phyloP scores from a whole-genome alignment of 75 land plant genomes.

The Larix kaempferi region DNA sequence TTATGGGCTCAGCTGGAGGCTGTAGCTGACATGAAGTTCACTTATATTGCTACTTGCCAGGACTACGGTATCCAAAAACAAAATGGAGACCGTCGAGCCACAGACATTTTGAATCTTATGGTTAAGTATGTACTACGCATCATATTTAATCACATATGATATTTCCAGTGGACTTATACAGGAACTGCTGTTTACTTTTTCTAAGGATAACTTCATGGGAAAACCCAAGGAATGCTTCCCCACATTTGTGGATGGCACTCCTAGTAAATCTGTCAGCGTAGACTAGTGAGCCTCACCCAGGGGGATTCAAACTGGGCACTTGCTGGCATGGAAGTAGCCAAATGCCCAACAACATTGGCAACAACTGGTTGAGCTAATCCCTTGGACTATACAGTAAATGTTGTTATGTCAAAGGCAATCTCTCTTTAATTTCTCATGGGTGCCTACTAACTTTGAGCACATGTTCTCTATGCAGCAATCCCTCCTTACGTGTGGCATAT shows the following conservation, averaged over 20 bases:
- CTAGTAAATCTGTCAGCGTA: too few species aligned
- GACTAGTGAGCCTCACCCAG: too few species aligned
- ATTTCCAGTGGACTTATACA: not conserved
- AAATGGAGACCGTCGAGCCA: conserved; percentile 77
- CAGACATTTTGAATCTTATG: conserved; percentile 94
- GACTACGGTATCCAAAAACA: conserved; percentile 95
- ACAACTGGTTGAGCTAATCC: not conserved
- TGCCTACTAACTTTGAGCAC: not conserved
- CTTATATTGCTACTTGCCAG: conserved; percentile 97
- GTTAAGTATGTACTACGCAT: conserved; percentile 60
- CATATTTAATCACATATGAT: not conserved
- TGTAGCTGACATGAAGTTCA: conserved; percentile 96
- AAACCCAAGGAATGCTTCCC: too few species aligned
- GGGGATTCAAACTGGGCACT: too few species aligned
- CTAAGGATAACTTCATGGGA: not conserved
- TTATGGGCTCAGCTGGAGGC: conserved; percentile 80
- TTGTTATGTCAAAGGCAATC: not conserved
- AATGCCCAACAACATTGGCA: not conserved
- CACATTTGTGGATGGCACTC: too few species aligned
- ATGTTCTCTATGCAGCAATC: conserved; percentile 47
- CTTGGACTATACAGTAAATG: not conserved
- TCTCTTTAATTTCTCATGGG: not conserved
- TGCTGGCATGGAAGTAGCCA: not conserved
- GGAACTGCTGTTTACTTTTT: not conserved
- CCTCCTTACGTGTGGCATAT: conserved; percentile 95